A percentile compares a stretch with the other conserved stretches of the same genome.
These are phyloP conservation scores for Mortierella hygrophila DNA, from an alignment of 192 early-diverging fungal species.

Conservation along the genomic window DNA sequence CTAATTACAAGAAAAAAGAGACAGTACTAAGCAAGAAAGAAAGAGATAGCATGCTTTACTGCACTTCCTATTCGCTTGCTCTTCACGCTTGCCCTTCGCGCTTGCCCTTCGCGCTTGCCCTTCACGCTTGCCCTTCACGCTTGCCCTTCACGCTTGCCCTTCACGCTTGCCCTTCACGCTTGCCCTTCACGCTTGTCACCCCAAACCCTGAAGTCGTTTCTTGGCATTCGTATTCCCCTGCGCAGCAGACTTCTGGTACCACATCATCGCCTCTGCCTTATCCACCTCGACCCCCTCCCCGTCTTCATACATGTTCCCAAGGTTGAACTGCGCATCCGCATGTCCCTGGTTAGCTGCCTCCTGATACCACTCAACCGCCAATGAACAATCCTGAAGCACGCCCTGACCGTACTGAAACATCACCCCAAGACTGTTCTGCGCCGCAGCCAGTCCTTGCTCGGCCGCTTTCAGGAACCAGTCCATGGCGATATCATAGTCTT, in stretches of 20 bases:
- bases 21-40: too few species aligned
- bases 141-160: too few species aligned
- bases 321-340: not conserved
- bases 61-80: too few species aligned
- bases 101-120: too few species aligned
- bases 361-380: not conserved
- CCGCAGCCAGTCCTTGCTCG: not conserved
- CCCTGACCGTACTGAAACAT: not conserved
- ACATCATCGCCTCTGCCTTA: not conserved
- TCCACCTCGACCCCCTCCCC: not conserved
- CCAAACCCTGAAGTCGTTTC: too few species aligned
- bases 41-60: too few species aligned
- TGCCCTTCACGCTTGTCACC: too few species aligned
- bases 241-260: not conserved
- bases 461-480: slow-evolving; percentile 4
- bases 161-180: too few species aligned
- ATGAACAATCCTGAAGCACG: not conserved
- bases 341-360: not conserved
- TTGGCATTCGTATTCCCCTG: not conserved
- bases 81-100: too few species aligned
- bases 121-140: too few species aligned
- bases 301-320: not conserved
- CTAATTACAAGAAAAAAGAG: too few species aligned
- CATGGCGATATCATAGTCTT: not conserved
- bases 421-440: not conserved